These are phyloP conservation scores for Epichloe uncinata DNA, from an alignment of 2,329 filamentous ascomycete species.

Conservation along the genomic window DNA sequence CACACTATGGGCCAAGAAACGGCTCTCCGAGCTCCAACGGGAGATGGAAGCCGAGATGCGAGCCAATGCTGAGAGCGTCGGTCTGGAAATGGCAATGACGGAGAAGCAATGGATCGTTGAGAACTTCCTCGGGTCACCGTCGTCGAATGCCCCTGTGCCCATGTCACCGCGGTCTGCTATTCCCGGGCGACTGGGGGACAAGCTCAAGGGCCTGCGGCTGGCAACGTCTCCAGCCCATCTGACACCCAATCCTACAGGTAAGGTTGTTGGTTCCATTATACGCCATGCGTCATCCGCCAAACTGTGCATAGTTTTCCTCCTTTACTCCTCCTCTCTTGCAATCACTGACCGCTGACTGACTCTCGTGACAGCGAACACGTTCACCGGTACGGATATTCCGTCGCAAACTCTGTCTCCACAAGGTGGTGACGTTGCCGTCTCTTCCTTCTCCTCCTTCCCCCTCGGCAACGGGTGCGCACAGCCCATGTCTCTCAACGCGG, in stretches of 20 bases:
- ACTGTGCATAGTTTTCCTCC: not conserved
- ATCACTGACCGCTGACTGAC: not conserved
- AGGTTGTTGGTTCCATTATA: constrained; percentile 8
- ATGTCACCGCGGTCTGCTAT: constrained; percentile 51
- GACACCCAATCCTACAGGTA: constrained; percentile 38
- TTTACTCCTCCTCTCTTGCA: not conserved
- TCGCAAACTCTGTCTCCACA: constrained; percentile 19
- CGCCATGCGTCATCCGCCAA: too few species aligned
- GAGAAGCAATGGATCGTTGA: constrained; percentile 78
- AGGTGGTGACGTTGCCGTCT: constrained; percentile 21
- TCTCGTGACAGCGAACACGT: constrained; percentile 19
- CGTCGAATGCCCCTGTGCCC: constrained; percentile 12
- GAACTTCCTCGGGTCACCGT: constrained; percentile 43
- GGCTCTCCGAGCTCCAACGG: constrained; percentile 57
- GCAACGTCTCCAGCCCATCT: constrained; percentile 59
- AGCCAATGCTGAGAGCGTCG: constrained; percentile 67
- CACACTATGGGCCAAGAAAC: constrained; percentile 79
- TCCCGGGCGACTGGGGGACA: constrained; percentile 57
- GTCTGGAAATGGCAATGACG: constrained; percentile 67
- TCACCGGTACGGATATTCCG: constrained; percentile 20
- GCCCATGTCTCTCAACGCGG: constrained; percentile 22
- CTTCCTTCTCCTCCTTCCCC: constrained; percentile 21
- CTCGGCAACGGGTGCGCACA: constrained; percentile 9
- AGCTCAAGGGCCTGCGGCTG: constrained; percentile 64
- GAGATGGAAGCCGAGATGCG: constrained; percentile 66